A percentile compares a stretch with the other conserved stretches of the same genome.
Conservation (phyloP, 2,329 filamentous ascomycete genomes). For the Fusarium compactum region DNA sequence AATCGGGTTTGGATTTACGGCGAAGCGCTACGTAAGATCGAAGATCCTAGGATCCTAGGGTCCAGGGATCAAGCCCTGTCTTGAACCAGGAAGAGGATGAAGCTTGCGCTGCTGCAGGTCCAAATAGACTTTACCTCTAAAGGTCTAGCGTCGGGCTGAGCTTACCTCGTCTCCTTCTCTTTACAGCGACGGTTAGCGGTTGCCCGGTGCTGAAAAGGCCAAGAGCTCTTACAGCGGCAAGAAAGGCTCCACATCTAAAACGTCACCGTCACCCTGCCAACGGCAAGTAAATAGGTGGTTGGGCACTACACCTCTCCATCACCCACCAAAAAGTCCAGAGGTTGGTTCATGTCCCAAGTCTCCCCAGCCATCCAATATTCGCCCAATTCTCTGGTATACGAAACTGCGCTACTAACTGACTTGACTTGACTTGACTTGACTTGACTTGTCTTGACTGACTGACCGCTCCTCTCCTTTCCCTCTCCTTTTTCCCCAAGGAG, state of each 20-base stretch:
- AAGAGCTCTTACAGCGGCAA: slow-evolving; percentile 15
- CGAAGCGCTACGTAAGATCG: slow-evolving; percentile 41
- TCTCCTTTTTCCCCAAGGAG: slow-evolving; percentile 28
- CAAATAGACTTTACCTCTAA: slow-evolving; percentile 23
- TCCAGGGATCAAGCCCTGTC: slow-evolving; percentile 36
- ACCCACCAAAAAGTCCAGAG: slow-evolving; percentile 43
- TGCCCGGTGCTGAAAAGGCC: slow-evolving; percentile 38
- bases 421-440: not conserved
- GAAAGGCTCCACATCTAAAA: slow-evolving; percentile 28
- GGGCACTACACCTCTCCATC: slow-evolving; percentile 33
- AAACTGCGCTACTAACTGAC: slow-evolving; percentile 26
- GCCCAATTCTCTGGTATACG: slow-evolving; percentile 38
- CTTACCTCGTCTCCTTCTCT: slow-evolving; percentile 19
- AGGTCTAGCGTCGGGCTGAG: slow-evolving; percentile 1
- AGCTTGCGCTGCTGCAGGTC: slow-evolving; percentile 38
- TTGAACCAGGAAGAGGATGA: slow-evolving; percentile 19
- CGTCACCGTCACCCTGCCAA: slow-evolving; percentile 45
- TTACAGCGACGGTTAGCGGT: slow-evolving; percentile 34
- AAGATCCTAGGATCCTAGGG: slow-evolving; percentile 42
- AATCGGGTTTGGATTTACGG: slow-evolving; percentile 21
- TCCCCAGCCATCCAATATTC: slow-evolving; percentile 45
- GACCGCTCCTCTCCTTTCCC: slow-evolving; percentile 36
- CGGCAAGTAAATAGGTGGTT: slow-evolving; percentile 47
- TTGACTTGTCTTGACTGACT: slow-evolving; percentile 28
- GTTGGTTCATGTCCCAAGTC: slow-evolving; percentile 40